Percentiles rank a stretch among this genome's conserved stretches.
phyloP scores from a whole-genome alignment of 2,329 filamentous ascomycete species.

The Aspergillus intermedius region DNA sequence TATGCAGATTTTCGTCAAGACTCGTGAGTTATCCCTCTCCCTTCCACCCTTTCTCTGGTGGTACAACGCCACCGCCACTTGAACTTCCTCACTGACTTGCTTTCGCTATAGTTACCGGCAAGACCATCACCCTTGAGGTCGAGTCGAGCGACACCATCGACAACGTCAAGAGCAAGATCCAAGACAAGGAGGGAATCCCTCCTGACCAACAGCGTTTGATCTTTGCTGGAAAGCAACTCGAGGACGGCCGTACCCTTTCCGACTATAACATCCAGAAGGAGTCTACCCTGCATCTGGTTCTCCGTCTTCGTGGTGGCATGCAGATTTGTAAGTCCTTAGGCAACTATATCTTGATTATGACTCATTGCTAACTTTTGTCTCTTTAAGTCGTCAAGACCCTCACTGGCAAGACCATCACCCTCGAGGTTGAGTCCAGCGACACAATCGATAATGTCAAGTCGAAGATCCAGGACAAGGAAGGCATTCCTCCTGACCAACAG shows the following conservation, averaged over 20 bases:
- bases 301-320: slow-evolving; percentile 62
- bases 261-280: slow-evolving; percentile 55
- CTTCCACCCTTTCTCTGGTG: slow-evolving; percentile 12
- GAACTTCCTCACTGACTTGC: slow-evolving; percentile 23
- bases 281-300: slow-evolving; percentile 67
- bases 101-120: slow-evolving; percentile 51
- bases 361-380: slow-evolving; percentile 9
- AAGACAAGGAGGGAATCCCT: slow-evolving; percentile 55
- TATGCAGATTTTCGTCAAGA: slow-evolving; percentile 99
- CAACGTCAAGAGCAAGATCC: slow-evolving; percentile 54
- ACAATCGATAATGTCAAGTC: slow-evolving; percentile 96
- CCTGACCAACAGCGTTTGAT: slow-evolving; percentile 54
- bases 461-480: slow-evolving; percentile 98
- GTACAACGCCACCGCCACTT: slow-evolving; percentile 7
- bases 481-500: slow-evolving; percentile 92
- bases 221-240: slow-evolving; percentile 54
- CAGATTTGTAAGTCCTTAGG: slow-evolving; percentile 51
- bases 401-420: slow-evolving; percentile 59
- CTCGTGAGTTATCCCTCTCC: slow-evolving; percentile 57
- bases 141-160: slow-evolving; percentile 46
- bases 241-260: slow-evolving; percentile 51
- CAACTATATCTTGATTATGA: background rate
- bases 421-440: slow-evolving; percentile 65
- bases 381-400: slow-evolving; percentile 50
- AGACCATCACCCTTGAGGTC: slow-evolving; percentile 48